Base-by-base conservation (phyloP, 2,329 filamentous ascomycete genomes). In the Huntiella decipiens region DNA sequence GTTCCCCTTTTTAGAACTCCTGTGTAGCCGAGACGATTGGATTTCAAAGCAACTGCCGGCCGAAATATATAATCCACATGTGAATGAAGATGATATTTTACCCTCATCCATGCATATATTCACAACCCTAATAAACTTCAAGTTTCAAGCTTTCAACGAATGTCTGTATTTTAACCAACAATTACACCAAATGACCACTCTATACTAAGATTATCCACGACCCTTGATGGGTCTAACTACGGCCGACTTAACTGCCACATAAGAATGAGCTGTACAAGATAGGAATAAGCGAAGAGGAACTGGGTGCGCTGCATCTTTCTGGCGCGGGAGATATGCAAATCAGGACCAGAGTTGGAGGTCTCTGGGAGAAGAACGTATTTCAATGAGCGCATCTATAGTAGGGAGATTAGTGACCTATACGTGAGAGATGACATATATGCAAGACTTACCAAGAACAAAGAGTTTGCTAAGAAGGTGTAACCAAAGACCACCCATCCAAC, bases 291-390 rank as follows among this genome's bases (percentile, higher is more conserved):
- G 61, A 93, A 93, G 53, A 95, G 69, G 57, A 94, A 94, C 62
- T 94, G 85, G 1, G 86, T 94, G 52, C 87, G 71, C 59, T 85
- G 77, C 62, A 82, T 91, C 57, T 82, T 78, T 65, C 94, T 91
- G 35, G 82, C 79, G 51, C 87, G 75, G 22, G 84, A 84, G 54
- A 71, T 72, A 55, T 68, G 61, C 56, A 65, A 65, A 58, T 74
- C 66, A 70, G 77, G 74, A 46, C 70, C 73, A 55, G 79, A 77
- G 49, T 67, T 70, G 1, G 77, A 70, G 50, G 74, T 84, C 58
- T 95, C 86, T 0, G 91, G 91, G 4, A 98, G 73, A 11, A 98
- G 72, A 19, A 98, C 91, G 56, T 98, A 98, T 66, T 93, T 87
- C 51, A 98, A 65, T 12, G 88, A 96, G 49, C 91, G 82, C 59